These are phyloP conservation scores for Diaporthe sp. DNA, from an alignment of 2,329 filamentous ascomycete species.

Conservation along the genomic window DNA sequence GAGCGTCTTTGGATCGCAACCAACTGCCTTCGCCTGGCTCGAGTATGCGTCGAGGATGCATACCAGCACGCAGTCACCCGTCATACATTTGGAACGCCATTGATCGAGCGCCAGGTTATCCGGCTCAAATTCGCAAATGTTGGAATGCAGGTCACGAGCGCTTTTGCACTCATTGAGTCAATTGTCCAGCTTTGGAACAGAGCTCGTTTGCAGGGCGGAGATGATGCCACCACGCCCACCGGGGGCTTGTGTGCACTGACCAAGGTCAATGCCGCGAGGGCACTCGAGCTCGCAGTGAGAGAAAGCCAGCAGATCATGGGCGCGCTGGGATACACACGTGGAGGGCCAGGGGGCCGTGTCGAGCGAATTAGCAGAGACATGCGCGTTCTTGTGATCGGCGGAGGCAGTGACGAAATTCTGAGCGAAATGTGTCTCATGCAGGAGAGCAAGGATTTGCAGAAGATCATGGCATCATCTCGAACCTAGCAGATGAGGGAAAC, in stretches of 20 bases:
- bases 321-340: constrained; percentile 59
- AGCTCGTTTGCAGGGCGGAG: background rate
- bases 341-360: constrained; percentile 45
- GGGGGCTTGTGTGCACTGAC: constrained; percentile 14
- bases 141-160: constrained; percentile 10
- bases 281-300: constrained; percentile 53
- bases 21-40: constrained; percentile 65
- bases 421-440: constrained; percentile 48
- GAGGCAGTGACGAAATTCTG: constrained; percentile 63
- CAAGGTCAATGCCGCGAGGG: constrained; percentile 19
- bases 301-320: constrained; percentile 60
- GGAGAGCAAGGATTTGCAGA: constrained; percentile 11
- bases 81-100: constrained; percentile 66
- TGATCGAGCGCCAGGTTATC: constrained; percentile 50
- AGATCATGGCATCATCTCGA: background rate
- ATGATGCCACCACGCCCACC: background rate
- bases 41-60: constrained; percentile 64
- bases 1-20: constrained; percentile 68
- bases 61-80: constrained; percentile 61
- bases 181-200: constrained; percentile 14
- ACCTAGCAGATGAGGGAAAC: background rate
- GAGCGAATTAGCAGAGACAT: constrained; percentile 62
- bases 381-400: constrained; percentile 60
- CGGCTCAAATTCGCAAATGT: constrained; percentile 63
- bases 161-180: constrained; percentile 5